Evolutionary conservation across 1,139 yeast species (phyloP).

Genomic region (Candida pseudoviswanathii): DNA sequence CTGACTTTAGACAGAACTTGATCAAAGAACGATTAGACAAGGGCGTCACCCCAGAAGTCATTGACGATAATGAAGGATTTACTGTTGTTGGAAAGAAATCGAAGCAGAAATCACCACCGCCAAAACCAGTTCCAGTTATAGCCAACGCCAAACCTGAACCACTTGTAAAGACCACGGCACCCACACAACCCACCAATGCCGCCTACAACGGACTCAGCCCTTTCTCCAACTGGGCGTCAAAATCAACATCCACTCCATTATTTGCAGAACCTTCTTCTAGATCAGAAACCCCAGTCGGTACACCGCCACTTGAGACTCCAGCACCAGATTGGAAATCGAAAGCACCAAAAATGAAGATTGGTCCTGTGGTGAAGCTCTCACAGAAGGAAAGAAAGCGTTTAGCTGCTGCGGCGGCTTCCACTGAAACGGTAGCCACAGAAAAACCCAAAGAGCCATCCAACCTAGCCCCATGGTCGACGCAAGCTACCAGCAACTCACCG

Average conservation of each 20-base stretch:
- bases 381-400: constrained; percentile 54
- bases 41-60: constrained; percentile 29
- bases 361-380: constrained; percentile 43
- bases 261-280: constrained; percentile 1
- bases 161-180: background rate
- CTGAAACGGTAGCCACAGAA: constrained; percentile 2
- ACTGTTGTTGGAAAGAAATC: constrained; percentile 31
- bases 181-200: background rate
- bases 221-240: constrained; percentile 34
- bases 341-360: constrained; percentile 32
- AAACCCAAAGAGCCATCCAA: constrained; percentile 1
- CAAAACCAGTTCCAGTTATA: constrained; percentile 8
- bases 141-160: constrained; percentile 1
- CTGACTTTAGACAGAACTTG: constrained; percentile 23
- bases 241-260: background rate
- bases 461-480: constrained; percentile 12
- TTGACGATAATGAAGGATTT: constrained; percentile 31
- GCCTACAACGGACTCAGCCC: constrained; percentile 27
- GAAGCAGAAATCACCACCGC: constrained; percentile 18
- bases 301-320: background rate
- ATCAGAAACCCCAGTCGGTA: background rate
- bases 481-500: background rate
- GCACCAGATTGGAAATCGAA: constrained; percentile 16
- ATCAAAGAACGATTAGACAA: constrained; percentile 9
- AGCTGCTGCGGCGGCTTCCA: constrained; percentile 13